These are phyloP conservation scores for Penicillium sp. DNA, from an alignment of 2,329 filamentous ascomycete species.

Conservation along the genomic window DNA sequence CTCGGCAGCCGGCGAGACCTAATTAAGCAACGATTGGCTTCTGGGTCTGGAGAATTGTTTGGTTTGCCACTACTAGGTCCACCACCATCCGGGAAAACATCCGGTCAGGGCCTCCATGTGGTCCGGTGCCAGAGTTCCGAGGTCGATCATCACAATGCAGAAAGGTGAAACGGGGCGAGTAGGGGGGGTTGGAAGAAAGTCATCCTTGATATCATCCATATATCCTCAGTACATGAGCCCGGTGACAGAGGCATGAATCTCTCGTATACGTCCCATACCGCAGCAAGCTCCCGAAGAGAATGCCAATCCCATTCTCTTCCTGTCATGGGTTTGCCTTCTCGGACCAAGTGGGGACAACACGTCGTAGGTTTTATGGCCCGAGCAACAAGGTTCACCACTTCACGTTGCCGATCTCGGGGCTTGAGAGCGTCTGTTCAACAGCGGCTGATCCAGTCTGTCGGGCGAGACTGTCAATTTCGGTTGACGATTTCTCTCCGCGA, in stretches of 20 bases:
- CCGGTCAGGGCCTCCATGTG: constrained; percentile 22
- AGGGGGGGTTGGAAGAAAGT: no score
- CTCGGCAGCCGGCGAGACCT: constrained; percentile 2
- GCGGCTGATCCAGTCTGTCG: not conserved
- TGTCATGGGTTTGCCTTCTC: no score
- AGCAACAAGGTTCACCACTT: no score
- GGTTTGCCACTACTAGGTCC: constrained; percentile 13
- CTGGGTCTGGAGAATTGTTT: not conserved
- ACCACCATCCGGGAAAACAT: constrained; percentile 16
- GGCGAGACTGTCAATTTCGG: not conserved
- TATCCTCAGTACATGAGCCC: no score
- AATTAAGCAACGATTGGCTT: constrained; percentile 5
- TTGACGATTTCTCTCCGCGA: not conserved
- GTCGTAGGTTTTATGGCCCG: no score
- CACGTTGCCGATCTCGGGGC: not conserved
- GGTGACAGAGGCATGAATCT: no score
- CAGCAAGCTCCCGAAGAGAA: no score
- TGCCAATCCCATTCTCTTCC: no score
- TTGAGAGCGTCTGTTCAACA: constrained; percentile 1
- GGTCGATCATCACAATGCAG: constrained; percentile 21
- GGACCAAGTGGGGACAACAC: no score
- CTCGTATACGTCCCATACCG: no score
- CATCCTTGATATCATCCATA: no score
- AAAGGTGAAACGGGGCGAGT: constrained; percentile 8
- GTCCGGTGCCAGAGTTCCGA: constrained; percentile 25